Base-by-base conservation (phyloP, 73 alveolate species). In the Tetrahymena malaccensis region DNA sequence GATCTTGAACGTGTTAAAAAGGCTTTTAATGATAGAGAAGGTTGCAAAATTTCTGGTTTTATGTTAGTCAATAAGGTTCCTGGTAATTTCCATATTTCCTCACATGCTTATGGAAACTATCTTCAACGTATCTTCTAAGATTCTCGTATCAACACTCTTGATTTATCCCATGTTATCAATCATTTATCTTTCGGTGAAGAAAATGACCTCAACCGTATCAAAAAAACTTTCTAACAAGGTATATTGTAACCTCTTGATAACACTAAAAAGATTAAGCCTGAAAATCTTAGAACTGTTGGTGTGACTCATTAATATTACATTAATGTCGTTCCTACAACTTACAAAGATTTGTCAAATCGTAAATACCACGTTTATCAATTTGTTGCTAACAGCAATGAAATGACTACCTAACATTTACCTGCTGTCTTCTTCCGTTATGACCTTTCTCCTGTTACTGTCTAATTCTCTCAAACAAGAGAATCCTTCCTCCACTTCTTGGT, bases 371-470 rank as follows among this genome's bases (percentile, higher is more conserved):
- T 98, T 40, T 97, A 98, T 94, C 98, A 99, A 96, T 98, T 98
- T 94, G 98, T 99, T 38, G 98, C 98, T 40, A 98, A 97, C 93
- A 94, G 96, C 94, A 97, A 97, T 94, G 97, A 96, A 22, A 97
- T 96, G 84, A 70, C 35, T 40, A 96, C 97, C 33, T 93, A 94
- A 35, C 97, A 96, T 94, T 95, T 98, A 93, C 98, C 98, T 93
- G 98, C 99, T 85, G 96, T 98, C 43, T 96, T 85, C 93, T 98
- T 98, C 95, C 97, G 97, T 95, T 98, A 98, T 96, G 99, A 99
- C 95, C 96, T 99, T 34, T 97, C 99, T 16, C 99, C 99, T 33
- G 99, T 98, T 84, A 99, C 99, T 22, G 99, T 99, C 55, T 97
- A 97, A 70, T 98, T 97, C 96, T 95, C 96, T 33, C 98, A 98